Evolutionary conservation across 306 rosid genomes (phyloP).

Genomic region (Quercus alba): DNA sequence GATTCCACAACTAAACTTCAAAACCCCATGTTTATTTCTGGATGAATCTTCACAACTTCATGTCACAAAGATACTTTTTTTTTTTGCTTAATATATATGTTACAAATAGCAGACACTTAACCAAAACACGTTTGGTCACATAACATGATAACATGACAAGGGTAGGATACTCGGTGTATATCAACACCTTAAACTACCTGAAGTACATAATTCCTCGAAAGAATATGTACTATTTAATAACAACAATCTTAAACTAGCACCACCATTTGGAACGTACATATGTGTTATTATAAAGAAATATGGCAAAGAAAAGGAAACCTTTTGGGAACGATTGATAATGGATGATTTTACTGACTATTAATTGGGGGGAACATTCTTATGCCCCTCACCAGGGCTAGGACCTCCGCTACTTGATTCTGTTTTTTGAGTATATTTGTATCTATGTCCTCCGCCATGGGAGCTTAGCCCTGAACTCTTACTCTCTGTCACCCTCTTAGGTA

Average conservation of each 20-base stretch:
- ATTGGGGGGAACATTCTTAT: background rate
- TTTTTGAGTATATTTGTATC: background rate
- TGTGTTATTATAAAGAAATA: background rate
- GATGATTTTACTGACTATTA: background rate
- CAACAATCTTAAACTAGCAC: too few species aligned
- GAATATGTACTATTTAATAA: background rate
- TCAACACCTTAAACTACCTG: background rate
- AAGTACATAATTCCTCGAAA: background rate
- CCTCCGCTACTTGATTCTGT: constrained; percentile 11
- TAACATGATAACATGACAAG: background rate
- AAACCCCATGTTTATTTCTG: too few species aligned
- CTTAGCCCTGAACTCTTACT: background rate
- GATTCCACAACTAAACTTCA: background rate
- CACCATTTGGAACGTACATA: background rate
- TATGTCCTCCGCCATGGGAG: constrained; percentile 1
- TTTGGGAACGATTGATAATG: background rate
- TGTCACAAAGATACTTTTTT: too few species aligned
- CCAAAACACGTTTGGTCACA: background rate
- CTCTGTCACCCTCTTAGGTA: background rate
- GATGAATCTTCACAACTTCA: too few species aligned
- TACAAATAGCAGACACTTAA: background rate
- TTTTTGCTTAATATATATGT: background rate
- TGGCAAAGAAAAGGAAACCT: background rate
- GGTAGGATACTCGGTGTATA: background rate
- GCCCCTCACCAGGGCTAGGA: constrained; percentile 50